Evolutionary conservation across 768 basidiomycete species (phyloP).

Genomic region (Candolleomyces efflorescens): DNA sequence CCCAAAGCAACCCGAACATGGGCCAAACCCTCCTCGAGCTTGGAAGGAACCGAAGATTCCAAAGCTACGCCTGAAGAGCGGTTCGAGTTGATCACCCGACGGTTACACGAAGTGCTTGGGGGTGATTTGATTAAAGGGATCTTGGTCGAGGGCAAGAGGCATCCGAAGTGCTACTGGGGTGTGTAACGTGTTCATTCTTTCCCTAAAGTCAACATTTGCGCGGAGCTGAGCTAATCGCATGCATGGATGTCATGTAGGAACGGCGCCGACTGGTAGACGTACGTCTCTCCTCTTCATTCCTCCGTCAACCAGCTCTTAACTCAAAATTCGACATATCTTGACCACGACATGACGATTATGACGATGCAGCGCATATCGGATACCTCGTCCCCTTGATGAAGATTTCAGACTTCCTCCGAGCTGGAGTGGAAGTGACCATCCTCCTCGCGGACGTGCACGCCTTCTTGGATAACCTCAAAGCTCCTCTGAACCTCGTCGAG

Average conservation of each 20-base stretch:
- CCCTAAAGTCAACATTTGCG: conserved; percentile 26
- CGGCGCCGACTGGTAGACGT: conserved; percentile 91
- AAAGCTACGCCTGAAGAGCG: conserved; percentile 38
- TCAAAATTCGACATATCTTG: neutral
- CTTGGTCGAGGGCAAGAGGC: conserved; percentile 61
- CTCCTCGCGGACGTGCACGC: conserved; percentile 77
- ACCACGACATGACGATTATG: too few relatives aligned
- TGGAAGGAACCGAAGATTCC: neutral
- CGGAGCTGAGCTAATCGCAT: conserved; percentile 43
- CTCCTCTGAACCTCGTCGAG: conserved; percentile 85
- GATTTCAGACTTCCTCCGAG: conserved; percentile 92
- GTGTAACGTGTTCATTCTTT: conserved; percentile 31
- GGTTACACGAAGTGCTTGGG: conserved; percentile 85
- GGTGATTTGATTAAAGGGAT: conserved; percentile 80
- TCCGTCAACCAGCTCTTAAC: neutral
- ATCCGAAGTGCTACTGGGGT: conserved; percentile 93
- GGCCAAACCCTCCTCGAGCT: neutral
- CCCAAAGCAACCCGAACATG: neutral
- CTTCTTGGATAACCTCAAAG: conserved; percentile 96
- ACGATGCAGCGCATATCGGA: conserved; percentile 92
- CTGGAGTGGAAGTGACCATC: conserved; percentile 72
- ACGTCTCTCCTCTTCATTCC: conserved; percentile 23
- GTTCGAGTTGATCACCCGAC: conserved; percentile 80
- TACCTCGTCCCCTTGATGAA: conserved; percentile 96
- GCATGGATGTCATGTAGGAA: too few relatives aligned